Conservation (phyloP, 2,329 filamentous ascomycete species). For the Proliferodiscus dingleyae region DNA sequence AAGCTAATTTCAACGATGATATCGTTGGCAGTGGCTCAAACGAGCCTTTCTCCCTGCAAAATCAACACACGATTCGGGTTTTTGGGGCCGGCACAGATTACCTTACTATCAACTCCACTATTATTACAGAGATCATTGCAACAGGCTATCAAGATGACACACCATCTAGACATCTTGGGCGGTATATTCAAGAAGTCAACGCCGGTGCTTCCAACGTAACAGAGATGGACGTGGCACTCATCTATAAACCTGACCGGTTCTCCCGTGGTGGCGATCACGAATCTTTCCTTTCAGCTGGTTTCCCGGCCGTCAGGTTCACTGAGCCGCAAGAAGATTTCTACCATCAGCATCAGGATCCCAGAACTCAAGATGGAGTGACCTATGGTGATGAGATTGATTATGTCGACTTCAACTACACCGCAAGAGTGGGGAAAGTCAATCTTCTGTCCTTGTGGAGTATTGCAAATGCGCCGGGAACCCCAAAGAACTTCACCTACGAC, state of each 20-base stretch:
- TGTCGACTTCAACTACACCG: conserved; percentile 51
- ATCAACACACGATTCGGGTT: conserved; percentile 48
- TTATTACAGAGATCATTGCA: conserved; percentile 27
- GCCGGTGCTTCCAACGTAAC: conserved; percentile 43
- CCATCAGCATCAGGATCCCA: conserved; percentile 53
- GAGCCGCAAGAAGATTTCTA: conserved; percentile 53
- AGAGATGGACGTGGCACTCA: conserved; percentile 50
- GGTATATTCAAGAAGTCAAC: conserved; percentile 48
- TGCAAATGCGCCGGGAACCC: conserved; percentile 46
- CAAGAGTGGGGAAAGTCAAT: conserved; percentile 50
- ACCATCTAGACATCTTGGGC: conserved; percentile 49
- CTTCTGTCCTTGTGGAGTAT: conserved; percentile 49
- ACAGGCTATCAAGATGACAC: conserved; percentile 50
- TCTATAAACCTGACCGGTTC: conserved; percentile 53
- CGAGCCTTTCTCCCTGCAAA: conserved; percentile 39
- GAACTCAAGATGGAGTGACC: conserved; percentile 44
- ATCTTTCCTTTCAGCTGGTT: conserved; percentile 51
- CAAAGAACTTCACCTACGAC: conserved; percentile 45
- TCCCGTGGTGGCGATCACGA: conserved; percentile 52
- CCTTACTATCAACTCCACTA: conserved; percentile 1
- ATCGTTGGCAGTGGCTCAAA: conserved; percentile 46
- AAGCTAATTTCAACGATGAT: conserved; percentile 54
- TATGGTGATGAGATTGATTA: conserved; percentile 53
- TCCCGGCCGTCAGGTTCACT: conserved; percentile 47
- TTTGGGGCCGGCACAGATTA: conserved; percentile 38